These are phyloP conservation scores for Colletotrichum caudatum DNA, from an alignment of 2,329 filamentous ascomycete genomes.

Conservation along the genomic window DNA sequence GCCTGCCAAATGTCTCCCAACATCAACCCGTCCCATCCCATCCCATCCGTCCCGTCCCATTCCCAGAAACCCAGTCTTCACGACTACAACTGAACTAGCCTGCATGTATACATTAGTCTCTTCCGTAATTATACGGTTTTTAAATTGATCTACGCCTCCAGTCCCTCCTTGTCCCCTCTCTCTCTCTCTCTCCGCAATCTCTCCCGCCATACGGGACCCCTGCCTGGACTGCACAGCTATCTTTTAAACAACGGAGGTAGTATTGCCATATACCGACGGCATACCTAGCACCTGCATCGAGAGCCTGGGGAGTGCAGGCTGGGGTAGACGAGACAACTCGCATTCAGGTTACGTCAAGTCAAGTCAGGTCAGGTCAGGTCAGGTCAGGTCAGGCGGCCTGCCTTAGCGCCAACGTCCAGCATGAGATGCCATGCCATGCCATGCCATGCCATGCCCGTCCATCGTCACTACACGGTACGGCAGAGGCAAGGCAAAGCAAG, in stretches of 20 bases:
- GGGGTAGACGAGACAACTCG: constrained; percentile 20
- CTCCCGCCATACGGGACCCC: constrained; percentile 8
- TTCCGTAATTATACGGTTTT: not conserved
- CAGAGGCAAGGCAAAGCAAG: not conserved
- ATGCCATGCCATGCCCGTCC: not conserved
- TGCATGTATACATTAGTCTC: not conserved
- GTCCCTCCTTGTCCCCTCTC: not conserved
- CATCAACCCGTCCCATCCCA: not conserved
- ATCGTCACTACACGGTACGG: not conserved
- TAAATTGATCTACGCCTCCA: not conserved
- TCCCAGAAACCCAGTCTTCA: constrained; percentile 9
- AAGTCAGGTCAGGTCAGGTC: not conserved
- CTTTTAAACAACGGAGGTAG: constrained; percentile 6
- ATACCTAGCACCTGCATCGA: constrained; percentile 21
- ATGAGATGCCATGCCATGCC: not conserved
- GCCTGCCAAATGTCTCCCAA: not conserved
- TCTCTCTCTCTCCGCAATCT: constrained; percentile 20
- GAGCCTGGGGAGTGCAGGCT: constrained; percentile 26
- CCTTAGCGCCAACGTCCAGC: not conserved
- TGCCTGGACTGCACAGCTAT: not conserved
- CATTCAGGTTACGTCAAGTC: not conserved
- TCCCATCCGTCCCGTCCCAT: constrained; percentile 10
- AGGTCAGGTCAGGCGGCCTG: not conserved
- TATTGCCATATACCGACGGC: constrained; percentile 25
- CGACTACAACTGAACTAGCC: constrained; percentile 4